phyloP scores from a whole-genome alignment of 805 yeast species.

The Myxozyma melibiosi region DNA sequence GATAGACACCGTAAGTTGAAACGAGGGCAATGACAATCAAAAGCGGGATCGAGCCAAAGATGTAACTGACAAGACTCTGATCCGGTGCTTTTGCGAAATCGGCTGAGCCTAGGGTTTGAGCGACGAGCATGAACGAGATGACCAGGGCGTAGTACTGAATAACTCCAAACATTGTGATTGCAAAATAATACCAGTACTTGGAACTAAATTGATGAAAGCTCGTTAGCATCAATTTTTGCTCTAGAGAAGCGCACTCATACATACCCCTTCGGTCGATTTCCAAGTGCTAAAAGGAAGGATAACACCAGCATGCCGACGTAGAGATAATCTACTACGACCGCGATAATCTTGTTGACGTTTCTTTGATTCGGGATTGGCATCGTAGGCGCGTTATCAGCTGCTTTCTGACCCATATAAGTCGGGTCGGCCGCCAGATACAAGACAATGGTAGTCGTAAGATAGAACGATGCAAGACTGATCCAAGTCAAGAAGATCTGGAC shows the following conservation, averaged over 20 bases:
- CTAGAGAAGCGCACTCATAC: background rate
- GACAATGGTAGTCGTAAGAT: slow-evolving; percentile 63
- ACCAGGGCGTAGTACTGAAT: slow-evolving; percentile 62
- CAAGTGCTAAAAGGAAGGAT: slow-evolving; percentile 64
- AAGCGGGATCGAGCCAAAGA: slow-evolving; percentile 45
- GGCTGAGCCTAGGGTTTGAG: slow-evolving; percentile 51
- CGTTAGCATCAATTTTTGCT: background rate
- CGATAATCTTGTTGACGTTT: slow-evolving; percentile 20
- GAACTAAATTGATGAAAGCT: slow-evolving; percentile 39
- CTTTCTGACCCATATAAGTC: slow-evolving; percentile 47
- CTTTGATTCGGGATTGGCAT: slow-evolving; percentile 33
- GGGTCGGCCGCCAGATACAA: slow-evolving; percentile 51
- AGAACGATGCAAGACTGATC: slow-evolving; percentile 66
- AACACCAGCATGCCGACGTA: slow-evolving; percentile 59
- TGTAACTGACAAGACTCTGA: slow-evolving; percentile 38
- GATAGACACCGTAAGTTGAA: slow-evolving; percentile 64
- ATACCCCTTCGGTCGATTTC: slow-evolving; percentile 62
- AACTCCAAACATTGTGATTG: slow-evolving; percentile 59
- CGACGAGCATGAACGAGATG: slow-evolving; percentile 61
- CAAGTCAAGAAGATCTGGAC: slow-evolving; percentile 59
- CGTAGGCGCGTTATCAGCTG: slow-evolving; percentile 38
- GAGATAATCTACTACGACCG: slow-evolving; percentile 52
- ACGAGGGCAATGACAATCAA: slow-evolving; percentile 61
- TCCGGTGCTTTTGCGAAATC: slow-evolving; percentile 37
- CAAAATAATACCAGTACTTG: slow-evolving; percentile 54